phyloP scores from a whole-genome alignment of 1,284 basidiomycete species.

The Fomitopsis schrenkii region DNA sequence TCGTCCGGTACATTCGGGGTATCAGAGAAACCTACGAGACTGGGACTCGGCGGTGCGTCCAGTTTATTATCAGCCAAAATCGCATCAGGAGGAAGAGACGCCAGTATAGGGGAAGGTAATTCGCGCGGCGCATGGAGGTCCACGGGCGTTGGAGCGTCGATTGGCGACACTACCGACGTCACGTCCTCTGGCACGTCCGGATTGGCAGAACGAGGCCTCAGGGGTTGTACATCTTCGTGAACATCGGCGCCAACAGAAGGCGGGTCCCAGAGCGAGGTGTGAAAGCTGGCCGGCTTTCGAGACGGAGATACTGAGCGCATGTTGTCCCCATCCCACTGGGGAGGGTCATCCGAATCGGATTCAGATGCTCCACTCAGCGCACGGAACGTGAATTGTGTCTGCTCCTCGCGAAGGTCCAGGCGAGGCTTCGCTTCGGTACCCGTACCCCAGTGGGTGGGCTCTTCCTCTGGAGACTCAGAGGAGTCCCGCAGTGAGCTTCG shows the following conservation, averaged over 20 bases:
- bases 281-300: neutral
- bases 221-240: neutral
- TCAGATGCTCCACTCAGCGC: neutral
- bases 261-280: neutral
- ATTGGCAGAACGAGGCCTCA: neutral
- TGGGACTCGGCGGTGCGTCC: neutral
- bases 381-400: constrained; percentile 11
- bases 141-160: neutral
- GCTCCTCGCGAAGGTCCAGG: constrained; percentile 3
- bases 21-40: no score
- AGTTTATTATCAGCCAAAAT: neutral
- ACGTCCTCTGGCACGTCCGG: constrained; percentile 1
- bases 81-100: neutral
- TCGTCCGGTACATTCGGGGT: no score
- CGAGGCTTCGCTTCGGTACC: neutral
- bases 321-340: neutral
- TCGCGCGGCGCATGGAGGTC: neutral
- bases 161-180: neutral
- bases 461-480: neutral
- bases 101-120: neutral
- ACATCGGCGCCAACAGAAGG: neutral
- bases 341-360: neutral
- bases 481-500: neutral
- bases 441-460: neutral
- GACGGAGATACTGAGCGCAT: neutral